Conservation (phyloP, 2,329 filamentous ascomycete genomes). For the Ascochyta pisi region DNA sequence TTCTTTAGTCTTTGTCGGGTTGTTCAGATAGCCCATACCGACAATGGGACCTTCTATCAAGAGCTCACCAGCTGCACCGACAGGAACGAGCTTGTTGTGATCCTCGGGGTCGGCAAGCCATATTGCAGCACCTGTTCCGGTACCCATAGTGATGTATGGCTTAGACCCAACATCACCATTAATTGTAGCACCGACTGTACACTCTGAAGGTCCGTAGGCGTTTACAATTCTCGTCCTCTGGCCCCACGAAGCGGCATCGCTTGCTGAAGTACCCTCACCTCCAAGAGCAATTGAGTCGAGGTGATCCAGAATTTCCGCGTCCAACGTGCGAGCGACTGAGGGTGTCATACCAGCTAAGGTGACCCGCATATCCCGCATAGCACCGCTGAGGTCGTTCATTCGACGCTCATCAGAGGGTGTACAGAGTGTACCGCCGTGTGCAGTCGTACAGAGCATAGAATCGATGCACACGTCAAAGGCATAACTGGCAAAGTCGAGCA, state of each 20-base stretch:
- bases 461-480: constrained; percentile 49
- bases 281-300: constrained; percentile 54
- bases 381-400: constrained; percentile 56
- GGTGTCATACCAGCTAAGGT: constrained; percentile 48
- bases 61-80: constrained; percentile 58
- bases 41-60: constrained; percentile 65
- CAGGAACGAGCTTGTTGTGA: constrained; percentile 46
- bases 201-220: constrained; percentile 47
- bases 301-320: constrained; percentile 47
- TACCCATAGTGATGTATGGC: constrained; percentile 48
- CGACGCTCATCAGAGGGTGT: constrained; percentile 55
- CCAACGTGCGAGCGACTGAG: constrained; percentile 46
- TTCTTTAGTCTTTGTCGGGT: constrained; percentile 45
- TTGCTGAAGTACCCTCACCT: constrained; percentile 47
- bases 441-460: constrained; percentile 46
- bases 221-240: constrained; percentile 45
- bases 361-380: constrained; percentile 45
- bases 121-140: constrained; percentile 40
- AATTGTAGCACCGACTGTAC: constrained; percentile 45
- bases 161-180: constrained; percentile 39
- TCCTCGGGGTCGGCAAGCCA: constrained; percentile 54
- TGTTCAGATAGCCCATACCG: constrained; percentile 48
- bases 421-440: constrained; percentile 45
- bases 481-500: constrained; percentile 48
- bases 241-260: constrained; percentile 54